phyloP scores from a whole-genome alignment of 2,329 filamentous ascomycete genomes.

The Fusarium austroafricanum region DNA sequence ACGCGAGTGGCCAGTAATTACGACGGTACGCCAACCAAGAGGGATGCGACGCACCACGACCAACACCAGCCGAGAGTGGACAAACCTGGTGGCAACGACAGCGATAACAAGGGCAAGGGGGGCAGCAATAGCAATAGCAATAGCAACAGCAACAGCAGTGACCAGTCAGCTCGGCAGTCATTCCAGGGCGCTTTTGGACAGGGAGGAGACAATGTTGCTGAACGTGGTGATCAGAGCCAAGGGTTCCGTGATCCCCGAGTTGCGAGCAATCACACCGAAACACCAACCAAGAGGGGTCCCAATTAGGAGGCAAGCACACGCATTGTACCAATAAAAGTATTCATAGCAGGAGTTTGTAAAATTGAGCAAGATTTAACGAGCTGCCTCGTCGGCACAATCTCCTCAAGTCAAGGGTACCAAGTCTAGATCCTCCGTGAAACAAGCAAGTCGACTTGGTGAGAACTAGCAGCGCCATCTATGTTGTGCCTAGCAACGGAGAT shows the following conservation, averaged over 20 bases:
- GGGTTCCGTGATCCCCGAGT: constrained; percentile 23
- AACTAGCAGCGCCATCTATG: neutral
- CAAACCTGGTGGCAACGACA: neutral
- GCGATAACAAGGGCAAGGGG: neutral
- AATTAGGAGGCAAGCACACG: neutral
- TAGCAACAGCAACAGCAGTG: neutral
- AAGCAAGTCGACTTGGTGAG: neutral
- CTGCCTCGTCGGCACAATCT: neutral
- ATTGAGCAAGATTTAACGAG: constrained; percentile 2
- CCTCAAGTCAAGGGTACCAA: neutral
- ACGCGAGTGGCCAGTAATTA: constrained; percentile 36
- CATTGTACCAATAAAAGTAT: neutral
- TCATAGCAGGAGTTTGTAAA: constrained; percentile 23
- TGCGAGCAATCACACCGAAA: constrained; percentile 35
- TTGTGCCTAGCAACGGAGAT: neutral
- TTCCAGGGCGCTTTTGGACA: constrained; percentile 20
- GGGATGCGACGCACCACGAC: constrained; percentile 18
- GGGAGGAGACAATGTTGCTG: constrained; percentile 21
- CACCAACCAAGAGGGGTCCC: constrained; percentile 12
- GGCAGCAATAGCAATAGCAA: neutral
- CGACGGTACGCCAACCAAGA: constrained; percentile 28
- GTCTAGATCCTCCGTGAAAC: neutral
- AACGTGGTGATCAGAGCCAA: constrained; percentile 17
- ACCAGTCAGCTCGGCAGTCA: neutral
- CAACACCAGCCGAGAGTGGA: constrained; percentile 22